Base-by-base conservation (phyloP, 768 basidiomycete species). In the Trametes villosa region DNA sequence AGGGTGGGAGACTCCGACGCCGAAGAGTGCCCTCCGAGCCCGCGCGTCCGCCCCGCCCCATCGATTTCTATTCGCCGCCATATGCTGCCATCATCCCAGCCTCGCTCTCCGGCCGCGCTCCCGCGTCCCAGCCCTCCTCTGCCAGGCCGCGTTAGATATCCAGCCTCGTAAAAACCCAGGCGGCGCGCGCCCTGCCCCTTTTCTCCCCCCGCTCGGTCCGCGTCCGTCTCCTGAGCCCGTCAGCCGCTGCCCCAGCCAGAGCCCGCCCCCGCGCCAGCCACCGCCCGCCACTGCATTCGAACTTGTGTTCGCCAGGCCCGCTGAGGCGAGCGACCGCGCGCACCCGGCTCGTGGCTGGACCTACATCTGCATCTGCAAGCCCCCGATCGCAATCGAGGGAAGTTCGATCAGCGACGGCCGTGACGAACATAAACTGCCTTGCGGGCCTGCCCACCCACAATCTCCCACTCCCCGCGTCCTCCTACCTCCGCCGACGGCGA, bases 401-500 rank as follows among this genome's bases (percentile, higher is more conserved):
- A 52, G 45, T 48, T 53, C 62, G 56, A 63, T 58, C 57, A 59
- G 56, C 61, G 56, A 58, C 38, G 33, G n/a, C n/a, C n/a, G n/a
- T n/a, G n/a, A 49, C 34, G 55, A 56, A 62, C 56, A 62, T 62
- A 62, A 57, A 62, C 61, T 44, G 52, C 42, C 45, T 29, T 36
- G 61, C 61, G 45, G 36, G 46, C 49, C 27, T 24, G 53, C 38
- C 52, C 59, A 54, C 46, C 45, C 45, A 45, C 54, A 51, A 57
- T 50, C 62, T 63, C 62, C 62, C 62, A 63, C 62, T 63, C 54
- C 49, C 44, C 53, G 41, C 53, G 49, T 66, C 65, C 68, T 67
- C 70, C 71, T 74, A 72, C 70, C 71, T 74, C 73, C 73, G 70
- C 73, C 73, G 73, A 69, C 71, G 50, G 41, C 45, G 38, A 52